Conservation (phyloP, 2,329 filamentous ascomycete species). For the Cercospora sesami region DNA sequence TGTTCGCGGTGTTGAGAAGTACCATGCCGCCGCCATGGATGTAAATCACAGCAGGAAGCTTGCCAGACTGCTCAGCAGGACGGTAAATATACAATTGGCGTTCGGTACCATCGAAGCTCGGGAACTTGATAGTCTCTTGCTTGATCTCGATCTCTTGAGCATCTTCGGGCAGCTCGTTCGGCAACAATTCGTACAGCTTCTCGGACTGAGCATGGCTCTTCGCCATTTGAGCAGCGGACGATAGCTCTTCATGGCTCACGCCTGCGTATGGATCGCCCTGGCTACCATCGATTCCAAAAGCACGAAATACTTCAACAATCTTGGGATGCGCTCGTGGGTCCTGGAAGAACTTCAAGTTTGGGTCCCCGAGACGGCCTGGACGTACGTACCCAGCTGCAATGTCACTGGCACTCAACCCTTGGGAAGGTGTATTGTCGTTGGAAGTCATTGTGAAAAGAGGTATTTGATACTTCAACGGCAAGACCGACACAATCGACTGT, state of each 20-base stretch:
- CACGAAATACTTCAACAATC: constrained; percentile 26
- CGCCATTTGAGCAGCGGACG: constrained; percentile 25
- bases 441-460: not conserved
- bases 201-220: constrained; percentile 20
- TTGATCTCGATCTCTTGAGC: constrained; percentile 23
- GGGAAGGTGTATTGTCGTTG: not conserved
- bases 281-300: constrained; percentile 28
- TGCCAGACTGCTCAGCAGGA: constrained; percentile 12
- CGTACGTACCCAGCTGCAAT: constrained; percentile 18
- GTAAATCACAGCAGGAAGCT: constrained; percentile 34
- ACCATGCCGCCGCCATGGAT: constrained; percentile 38
- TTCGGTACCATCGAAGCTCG: constrained; percentile 29
- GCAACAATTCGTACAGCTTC: constrained; percentile 75
- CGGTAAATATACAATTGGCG: constrained; percentile 29
- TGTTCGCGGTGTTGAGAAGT: constrained; percentile 25
- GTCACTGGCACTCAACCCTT: not conserved
- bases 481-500: not conserved
- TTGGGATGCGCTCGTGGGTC: constrained; percentile 33
- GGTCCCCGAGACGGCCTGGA: constrained; percentile 31
- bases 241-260: constrained; percentile 23
- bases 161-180: constrained; percentile 54
- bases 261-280: constrained; percentile 24
- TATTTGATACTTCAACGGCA: not conserved
- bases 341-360: constrained; percentile 29
- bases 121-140: constrained; percentile 23